phyloP scores from a whole-genome alignment of 2,329 filamentous ascomycete species.

The Colletotrichum tropicicola region DNA sequence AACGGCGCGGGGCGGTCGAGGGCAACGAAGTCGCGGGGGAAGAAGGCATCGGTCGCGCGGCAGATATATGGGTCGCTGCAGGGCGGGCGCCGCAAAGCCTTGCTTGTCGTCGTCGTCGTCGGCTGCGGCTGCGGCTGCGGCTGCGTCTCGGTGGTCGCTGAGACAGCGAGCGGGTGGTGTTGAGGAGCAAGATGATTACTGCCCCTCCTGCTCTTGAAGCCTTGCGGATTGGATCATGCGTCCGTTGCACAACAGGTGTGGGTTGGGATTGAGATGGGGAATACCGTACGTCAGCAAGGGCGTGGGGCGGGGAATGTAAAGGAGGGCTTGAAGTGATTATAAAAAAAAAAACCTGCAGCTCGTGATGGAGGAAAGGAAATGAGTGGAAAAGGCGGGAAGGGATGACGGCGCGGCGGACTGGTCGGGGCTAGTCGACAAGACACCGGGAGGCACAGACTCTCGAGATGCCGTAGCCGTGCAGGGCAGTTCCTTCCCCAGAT shows the following conservation, averaged over 20 bases:
- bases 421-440: constrained; percentile 1
- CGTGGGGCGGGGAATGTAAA: background rate
- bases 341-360: background rate
- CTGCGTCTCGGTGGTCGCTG: no score
- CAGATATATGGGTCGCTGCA: no score
- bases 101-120: no score
- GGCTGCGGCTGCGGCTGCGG: no score
- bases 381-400: constrained; percentile 18
- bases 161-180: no score
- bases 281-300: background rate
- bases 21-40: background rate
- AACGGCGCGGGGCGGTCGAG: background rate
- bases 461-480: constrained; percentile 1
- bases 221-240: constrained; percentile 11
- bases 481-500: constrained; percentile 29
- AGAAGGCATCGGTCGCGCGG: background rate
- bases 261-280: background rate
- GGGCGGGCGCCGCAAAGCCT: no score
- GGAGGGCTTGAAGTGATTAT: background rate
- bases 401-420: constrained; percentile 7
- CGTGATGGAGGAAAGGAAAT: constrained; percentile 11
- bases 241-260: background rate
- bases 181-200: no score
- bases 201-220: constrained; percentile 15
- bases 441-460: background rate